A percentile compares a stretch with the other conserved stretches of the same genome.
Evolutionary conservation across 192 early-diverging fungal species (phyloP).

Genomic region (Podila verticillata): DNA sequence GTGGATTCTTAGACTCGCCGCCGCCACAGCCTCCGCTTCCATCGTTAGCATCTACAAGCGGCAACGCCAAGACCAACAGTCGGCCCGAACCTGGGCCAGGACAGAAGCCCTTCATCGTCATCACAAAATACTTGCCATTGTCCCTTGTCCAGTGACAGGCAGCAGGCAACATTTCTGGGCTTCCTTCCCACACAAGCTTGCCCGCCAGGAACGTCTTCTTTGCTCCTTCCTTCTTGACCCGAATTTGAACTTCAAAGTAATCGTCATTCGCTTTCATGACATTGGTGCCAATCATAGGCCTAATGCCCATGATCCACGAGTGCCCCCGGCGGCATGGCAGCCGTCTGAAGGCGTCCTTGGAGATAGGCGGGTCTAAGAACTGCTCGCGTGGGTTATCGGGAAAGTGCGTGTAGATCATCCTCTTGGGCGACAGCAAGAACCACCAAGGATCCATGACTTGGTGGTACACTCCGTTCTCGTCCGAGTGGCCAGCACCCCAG

Average conservation of each 20-base stretch:
- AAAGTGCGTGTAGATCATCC: constrained; percentile 62
- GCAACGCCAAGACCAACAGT: neutral
- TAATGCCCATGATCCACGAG: constrained; percentile 18
- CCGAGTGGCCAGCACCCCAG: constrained; percentile 57
- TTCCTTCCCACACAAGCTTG: constrained; percentile 12
- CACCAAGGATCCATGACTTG: constrained; percentile 54
- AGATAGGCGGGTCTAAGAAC: constrained; percentile 54
- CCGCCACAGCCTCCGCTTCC: neutral
- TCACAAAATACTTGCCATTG: constrained; percentile 10
- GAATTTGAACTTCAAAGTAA: constrained; percentile 25
- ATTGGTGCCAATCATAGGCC: neutral
- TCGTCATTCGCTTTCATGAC: constrained; percentile 22
- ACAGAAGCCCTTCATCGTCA: constrained; percentile 26
- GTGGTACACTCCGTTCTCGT: constrained; percentile 14
- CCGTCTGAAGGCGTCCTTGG: constrained; percentile 10
- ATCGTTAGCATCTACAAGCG: neutral
- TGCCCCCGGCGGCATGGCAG: neutral
- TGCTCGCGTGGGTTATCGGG: constrained; percentile 55
- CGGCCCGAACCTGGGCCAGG: constrained; percentile 14
- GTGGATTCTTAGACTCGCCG: neutral
- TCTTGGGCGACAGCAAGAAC: constrained; percentile 56
- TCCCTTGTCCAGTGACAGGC: constrained; percentile 13
- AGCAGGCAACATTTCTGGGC: neutral
- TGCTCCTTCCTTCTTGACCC: constrained; percentile 13
- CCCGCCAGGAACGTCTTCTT: neutral